Percentiles rank a stretch among this genome's conserved stretches.
Conservation (phyloP, 139 green algal genomes). For the Volvox reticuliferus region DNA sequence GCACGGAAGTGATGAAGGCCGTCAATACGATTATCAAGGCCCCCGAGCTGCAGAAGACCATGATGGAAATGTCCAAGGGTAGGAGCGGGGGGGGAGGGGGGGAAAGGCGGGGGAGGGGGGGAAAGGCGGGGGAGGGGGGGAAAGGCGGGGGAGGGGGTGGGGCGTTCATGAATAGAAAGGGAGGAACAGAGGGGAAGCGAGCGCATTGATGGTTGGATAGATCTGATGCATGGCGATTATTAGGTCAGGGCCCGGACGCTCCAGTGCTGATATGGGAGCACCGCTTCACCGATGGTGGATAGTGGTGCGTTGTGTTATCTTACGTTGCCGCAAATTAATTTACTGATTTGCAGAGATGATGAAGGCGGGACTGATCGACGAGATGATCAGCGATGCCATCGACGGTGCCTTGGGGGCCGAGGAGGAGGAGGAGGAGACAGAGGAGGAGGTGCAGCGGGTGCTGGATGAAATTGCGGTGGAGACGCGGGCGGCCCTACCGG, state of each 20-base stretch:
- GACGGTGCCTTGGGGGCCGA: constrained; percentile 77
- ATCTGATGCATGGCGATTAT: too few species aligned
- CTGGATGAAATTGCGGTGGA: constrained; percentile 69
- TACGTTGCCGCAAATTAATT: too few species aligned
- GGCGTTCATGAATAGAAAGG: too few species aligned
- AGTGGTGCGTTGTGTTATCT: too few species aligned
- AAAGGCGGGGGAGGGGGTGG: too few species aligned
- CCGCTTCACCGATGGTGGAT: too few species aligned
- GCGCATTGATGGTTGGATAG: too few species aligned
- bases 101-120: too few species aligned
- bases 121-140: too few species aligned
- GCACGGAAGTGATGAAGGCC: constrained; percentile 85
- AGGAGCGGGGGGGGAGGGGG: not conserved
- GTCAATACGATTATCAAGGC: constrained; percentile 84
- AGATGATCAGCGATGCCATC: constrained; percentile 89
- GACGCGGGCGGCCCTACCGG: constrained; percentile 54
- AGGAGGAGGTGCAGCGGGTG: constrained; percentile 78
- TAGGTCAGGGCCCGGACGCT: too few species aligned
- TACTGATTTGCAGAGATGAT: constrained; percentile 92
- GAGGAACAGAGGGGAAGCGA: too few species aligned
- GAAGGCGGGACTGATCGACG: constrained; percentile 91
- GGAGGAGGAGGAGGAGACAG: constrained; percentile 83
- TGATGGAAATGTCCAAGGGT: constrained; percentile 90
- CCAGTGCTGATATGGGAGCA: too few species aligned
- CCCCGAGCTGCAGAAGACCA: constrained; percentile 80